These are phyloP conservation scores for Paracorniculantispora psalliotae DNA, from an alignment of 2,329 filamentous ascomycete species.

Conservation along the genomic window DNA sequence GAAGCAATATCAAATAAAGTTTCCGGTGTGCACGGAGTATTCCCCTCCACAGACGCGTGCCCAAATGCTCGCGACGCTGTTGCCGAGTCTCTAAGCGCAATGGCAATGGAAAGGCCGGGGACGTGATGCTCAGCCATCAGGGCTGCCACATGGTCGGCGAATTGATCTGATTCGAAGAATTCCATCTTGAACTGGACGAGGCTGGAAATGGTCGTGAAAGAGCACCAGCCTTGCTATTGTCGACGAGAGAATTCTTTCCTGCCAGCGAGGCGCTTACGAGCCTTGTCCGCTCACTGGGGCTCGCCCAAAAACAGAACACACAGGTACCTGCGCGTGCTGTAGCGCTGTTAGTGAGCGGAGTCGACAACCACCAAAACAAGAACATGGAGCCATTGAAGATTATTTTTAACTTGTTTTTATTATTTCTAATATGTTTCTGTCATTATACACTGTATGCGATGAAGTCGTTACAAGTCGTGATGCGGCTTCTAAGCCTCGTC, in stretches of 20 bases:
- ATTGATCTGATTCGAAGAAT: not conserved
- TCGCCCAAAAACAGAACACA: too few relatives aligned
- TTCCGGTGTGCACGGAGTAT: slow-evolving; percentile 18
- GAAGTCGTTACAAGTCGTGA: not conserved
- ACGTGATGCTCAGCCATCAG: slow-evolving; percentile 19
- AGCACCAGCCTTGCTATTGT: too few relatives aligned
- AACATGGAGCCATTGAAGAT: too few relatives aligned
- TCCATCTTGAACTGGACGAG: too few relatives aligned
- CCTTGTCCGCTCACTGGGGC: too few relatives aligned
- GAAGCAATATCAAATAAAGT: slow-evolving; percentile 25
- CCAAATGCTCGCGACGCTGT: slow-evolving; percentile 17
- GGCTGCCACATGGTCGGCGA: slow-evolving; percentile 9
- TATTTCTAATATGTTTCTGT: not conserved
- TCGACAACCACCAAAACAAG: too few relatives aligned
- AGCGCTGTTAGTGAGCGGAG: too few relatives aligned
- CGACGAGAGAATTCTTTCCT: too few relatives aligned
- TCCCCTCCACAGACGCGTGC: slow-evolving; percentile 16
- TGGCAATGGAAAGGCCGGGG: slow-evolving; percentile 21
- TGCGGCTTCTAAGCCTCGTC: too few relatives aligned
- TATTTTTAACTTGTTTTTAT: not conserved
- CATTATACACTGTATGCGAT: not conserved
- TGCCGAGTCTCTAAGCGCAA: slow-evolving; percentile 8
- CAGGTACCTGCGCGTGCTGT: too few relatives aligned
- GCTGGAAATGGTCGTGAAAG: too few relatives aligned
- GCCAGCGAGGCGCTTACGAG: too few relatives aligned